phyloP scores from a whole-genome alignment of 225 moss, liverwort and hornwort species.

The Straminergon stramineum region DNA sequence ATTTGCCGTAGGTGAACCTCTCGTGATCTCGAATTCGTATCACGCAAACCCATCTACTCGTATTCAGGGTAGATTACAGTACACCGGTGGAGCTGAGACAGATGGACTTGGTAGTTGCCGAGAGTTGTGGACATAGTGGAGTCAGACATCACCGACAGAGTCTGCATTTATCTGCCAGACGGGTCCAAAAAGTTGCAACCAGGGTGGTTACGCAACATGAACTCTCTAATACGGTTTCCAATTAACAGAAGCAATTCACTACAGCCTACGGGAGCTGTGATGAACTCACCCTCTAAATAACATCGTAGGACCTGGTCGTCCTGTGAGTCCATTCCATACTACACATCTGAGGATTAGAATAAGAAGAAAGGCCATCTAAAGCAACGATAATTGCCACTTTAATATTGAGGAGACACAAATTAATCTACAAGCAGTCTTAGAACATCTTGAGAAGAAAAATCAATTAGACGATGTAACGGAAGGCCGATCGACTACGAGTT shows the following conservation, averaged over 20 bases:
- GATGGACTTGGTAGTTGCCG: neutral
- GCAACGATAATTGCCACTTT: neutral
- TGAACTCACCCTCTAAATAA: neutral
- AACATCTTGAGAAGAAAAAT: neutral
- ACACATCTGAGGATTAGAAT: neutral
- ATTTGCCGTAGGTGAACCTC: neutral
- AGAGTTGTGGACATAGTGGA: neutral
- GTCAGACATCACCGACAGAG: neutral
- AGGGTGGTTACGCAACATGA: neutral
- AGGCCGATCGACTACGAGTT: neutral
- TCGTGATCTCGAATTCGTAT: neutral
- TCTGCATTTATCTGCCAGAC: neutral
- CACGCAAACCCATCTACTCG: neutral
- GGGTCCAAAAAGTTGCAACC: neutral
- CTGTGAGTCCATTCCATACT: neutral
- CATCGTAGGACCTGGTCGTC: neutral
- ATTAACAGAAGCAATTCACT: neutral
- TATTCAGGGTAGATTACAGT: neutral
- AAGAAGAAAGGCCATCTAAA: neutral
- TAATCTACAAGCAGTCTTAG: neutral
- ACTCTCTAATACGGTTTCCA: neutral
- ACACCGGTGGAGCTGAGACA: neutral
- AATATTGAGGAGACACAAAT: neutral
- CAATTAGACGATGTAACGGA: too few species aligned
- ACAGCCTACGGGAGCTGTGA: too few species aligned